Evolutionary conservation across 2,329 filamentous ascomycete genomes (phyloP).

Genomic region (Fusarium udum): DNA sequence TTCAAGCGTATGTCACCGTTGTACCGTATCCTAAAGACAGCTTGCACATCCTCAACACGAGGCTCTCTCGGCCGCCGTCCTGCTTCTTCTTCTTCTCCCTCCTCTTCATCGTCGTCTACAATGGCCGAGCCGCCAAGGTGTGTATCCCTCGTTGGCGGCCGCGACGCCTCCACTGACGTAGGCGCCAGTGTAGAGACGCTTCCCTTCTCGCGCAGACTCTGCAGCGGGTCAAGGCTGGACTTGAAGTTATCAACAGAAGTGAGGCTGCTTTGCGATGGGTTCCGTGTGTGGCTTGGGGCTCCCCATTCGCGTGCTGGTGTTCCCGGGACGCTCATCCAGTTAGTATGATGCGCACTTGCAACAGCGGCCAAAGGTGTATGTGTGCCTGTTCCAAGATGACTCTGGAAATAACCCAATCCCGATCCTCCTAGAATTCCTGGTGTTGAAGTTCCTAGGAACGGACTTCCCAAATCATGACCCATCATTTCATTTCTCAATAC

Average conservation of each 20-base stretch:
- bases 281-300: constrained; percentile 50
- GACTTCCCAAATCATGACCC: constrained; percentile 60
- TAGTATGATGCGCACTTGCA: constrained; percentile 67
- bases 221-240: constrained; percentile 52
- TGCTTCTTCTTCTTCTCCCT: constrained; percentile 44
- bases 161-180: constrained; percentile 62
- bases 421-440: constrained; percentile 75
- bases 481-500: constrained; percentile 48
- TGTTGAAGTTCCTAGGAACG: constrained; percentile 68
- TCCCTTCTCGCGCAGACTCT: constrained; percentile 64
- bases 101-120: constrained; percentile 49
- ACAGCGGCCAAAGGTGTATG: constrained; percentile 84
- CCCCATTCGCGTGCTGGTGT: constrained; percentile 27
- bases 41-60: constrained; percentile 86
- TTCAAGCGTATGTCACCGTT: constrained; percentile 87
- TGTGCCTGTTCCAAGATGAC: constrained; percentile 78
- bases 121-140: constrained; percentile 51
- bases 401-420: constrained; percentile 84
- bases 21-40: constrained; percentile 91
- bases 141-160: constrained; percentile 67
- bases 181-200: constrained; percentile 71
- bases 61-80: constrained; percentile 64
- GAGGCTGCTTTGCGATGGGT: constrained; percentile 58
- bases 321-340: constrained; percentile 47
- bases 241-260: constrained; percentile 56